Percentiles rank a stretch among this genome's conserved stretches.
phyloP scores from a whole-genome alignment of 805 yeast species.

The Candida parachauliodes region DNA sequence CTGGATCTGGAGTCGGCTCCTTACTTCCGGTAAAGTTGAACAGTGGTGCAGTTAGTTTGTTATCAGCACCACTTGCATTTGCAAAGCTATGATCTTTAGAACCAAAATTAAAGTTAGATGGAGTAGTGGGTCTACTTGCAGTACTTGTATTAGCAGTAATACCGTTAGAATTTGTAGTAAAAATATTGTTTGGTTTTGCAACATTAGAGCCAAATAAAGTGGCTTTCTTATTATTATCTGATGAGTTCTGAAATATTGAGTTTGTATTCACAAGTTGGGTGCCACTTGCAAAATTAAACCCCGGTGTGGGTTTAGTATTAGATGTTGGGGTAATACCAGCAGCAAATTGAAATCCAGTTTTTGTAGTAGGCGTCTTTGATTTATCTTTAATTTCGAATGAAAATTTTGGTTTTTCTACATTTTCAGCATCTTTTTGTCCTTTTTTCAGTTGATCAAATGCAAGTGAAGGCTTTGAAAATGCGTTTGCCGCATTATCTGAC shows the following conservation, averaged over 20 bases:
- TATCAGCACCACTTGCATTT: background rate
- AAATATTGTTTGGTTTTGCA: background rate
- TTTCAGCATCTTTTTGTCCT: background rate
- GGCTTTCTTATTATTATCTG: background rate
- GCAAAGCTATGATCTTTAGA: background rate
- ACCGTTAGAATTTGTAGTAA: background rate
- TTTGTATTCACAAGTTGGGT: background rate
- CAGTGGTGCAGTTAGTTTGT: slow-evolving; percentile 2
- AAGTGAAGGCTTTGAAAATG: slow-evolving; percentile 9
- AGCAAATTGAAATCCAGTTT: slow-evolving; percentile 11
- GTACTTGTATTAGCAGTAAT: background rate
- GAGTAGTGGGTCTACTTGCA: slow-evolving; percentile 8
- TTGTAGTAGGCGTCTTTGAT: background rate
- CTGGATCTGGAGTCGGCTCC: slow-evolving; percentile 30
- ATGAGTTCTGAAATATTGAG: background rate
- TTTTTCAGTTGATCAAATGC: slow-evolving; percentile 8
- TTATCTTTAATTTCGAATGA: background rate
- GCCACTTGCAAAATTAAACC: slow-evolving; percentile 1
- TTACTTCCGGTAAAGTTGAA: slow-evolving; percentile 23
- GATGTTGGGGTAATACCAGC: slow-evolving; percentile 9
- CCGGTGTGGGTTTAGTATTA: slow-evolving; percentile 1
- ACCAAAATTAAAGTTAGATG: slow-evolving; percentile 11
- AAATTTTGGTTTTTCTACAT: background rate
- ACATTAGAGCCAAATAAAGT: background rate
- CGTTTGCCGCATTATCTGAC: no score